Evolutionary conservation across 805 yeast species (phyloP).

Genomic region (Metschnikowia matae): DNA sequence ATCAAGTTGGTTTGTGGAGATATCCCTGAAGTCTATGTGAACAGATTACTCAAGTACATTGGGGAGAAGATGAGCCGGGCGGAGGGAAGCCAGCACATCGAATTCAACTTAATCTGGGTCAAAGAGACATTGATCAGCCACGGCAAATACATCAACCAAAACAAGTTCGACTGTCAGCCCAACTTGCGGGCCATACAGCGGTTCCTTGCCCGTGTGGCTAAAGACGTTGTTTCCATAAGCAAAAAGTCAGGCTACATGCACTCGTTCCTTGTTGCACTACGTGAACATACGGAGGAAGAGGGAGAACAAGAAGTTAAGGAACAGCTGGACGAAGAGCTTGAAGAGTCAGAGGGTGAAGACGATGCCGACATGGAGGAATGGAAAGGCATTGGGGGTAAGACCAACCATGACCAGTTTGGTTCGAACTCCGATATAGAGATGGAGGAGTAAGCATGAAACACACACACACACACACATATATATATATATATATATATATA

Average conservation of each 20-base stretch:
- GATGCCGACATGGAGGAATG: constrained; percentile 9
- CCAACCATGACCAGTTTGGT: constrained; percentile 6
- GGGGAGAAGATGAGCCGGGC: constrained; percentile 52
- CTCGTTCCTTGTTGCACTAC: constrained; percentile 41
- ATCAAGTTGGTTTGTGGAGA: constrained; percentile 62
- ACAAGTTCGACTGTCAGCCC: constrained; percentile 60
- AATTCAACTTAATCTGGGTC: constrained; percentile 81
- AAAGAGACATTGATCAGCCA: constrained; percentile 63
- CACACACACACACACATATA: no score
- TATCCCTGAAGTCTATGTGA: constrained; percentile 73
- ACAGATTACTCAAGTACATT: constrained; percentile 62
- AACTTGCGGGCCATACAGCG: constrained; percentile 68
- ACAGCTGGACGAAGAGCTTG: constrained; percentile 10
- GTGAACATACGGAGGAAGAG: constrained; percentile 7
- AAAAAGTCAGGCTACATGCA: constrained; percentile 52
- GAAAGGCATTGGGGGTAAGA: constrained; percentile 14
- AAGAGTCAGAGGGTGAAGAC: constrained; percentile 7
- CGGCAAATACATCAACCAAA: constrained; percentile 65
- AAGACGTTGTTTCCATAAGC: constrained; percentile 59
- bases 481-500: no score
- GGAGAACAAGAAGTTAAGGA: constrained; percentile 10
- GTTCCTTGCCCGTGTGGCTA: constrained; percentile 68
- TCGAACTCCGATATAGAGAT: constrained; percentile 14
- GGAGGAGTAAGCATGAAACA: constrained; percentile 8
- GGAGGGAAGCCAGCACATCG: constrained; percentile 71